These are phyloP conservation scores for Hanseniaspora meyeri DNA, from an alignment of 805 yeast genomes.

Conservation along the genomic window DNA sequence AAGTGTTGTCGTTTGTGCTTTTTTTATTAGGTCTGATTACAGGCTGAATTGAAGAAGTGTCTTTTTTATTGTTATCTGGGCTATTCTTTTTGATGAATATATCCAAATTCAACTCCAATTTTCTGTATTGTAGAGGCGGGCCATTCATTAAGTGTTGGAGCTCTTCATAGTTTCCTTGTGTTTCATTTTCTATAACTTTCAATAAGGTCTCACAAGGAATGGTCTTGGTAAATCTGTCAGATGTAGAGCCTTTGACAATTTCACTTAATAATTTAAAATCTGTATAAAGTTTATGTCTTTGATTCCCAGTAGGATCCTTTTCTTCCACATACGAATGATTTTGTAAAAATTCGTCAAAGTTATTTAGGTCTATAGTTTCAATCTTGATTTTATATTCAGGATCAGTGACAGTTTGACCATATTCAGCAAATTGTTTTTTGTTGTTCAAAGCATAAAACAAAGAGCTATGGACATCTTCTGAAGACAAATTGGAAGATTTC, in stretches of 20 bases:
- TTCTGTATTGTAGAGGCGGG: conserved; percentile 13
- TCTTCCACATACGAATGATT: background rate
- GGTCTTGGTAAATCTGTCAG: background rate
- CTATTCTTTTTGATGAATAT: background rate
- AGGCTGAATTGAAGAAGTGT: background rate
- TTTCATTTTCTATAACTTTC: background rate
- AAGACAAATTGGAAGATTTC: background rate
- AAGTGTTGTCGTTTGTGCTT: background rate
- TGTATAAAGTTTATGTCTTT: background rate
- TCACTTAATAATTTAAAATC: background rate
- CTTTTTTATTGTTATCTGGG: background rate
- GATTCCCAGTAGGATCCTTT: background rate
- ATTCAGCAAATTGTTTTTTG: background rate
- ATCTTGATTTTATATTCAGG: background rate
- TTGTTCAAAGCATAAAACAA: background rate
- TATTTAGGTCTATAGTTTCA: background rate
- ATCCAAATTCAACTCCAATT: conserved; percentile 2
- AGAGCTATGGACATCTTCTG: background rate
- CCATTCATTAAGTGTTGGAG: background rate
- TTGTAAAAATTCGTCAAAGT: background rate
- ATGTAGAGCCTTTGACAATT: background rate
- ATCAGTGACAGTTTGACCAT: background rate
- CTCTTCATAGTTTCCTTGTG: background rate
- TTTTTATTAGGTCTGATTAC: background rate
- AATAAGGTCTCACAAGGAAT: background rate